Evolutionary conservation across 306 rosid species (phyloP), one percentile per base, ranked within the genome.

Genomic region (Alnus rubra): DNA sequence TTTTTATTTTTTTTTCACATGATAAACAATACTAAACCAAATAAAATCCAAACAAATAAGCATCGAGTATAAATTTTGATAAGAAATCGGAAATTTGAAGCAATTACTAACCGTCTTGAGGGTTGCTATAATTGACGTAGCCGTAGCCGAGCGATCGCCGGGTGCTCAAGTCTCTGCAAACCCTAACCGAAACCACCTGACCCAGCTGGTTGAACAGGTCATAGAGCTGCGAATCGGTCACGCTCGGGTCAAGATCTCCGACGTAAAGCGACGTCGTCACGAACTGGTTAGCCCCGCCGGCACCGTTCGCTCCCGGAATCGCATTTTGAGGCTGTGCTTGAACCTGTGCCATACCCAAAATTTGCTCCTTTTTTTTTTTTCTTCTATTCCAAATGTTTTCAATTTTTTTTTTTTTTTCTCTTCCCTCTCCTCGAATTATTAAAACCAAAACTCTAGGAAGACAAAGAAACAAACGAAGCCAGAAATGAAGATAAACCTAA

Each of bases 371-470:
- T 37, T 69, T 49, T 42, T 14, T 69, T 76, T 53, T 10, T 56
- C 9, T 23, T 2, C 3, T 8, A 28, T 74, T 78, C 68, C 16
- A 31, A 19, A 30, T 10, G 58, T 28, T 14, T 58, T 37, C 33
- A 28, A 23, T 19, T 53, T 47, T 56, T 33, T 65, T 75, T 84
- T 79, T 50, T 75, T 64, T 70, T 31, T 75, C 78, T 88, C 96
- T 89, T 91, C 97, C 97, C 99, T 88, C 99, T 91, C 99, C 97
- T 94, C 99, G 83, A 71, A 83, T 89, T 92, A 92, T 90, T 87
- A 82, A 80, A 80, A 70, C 71, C 49, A 76, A 69, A 76, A 88
- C 81, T 89, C 88, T 82, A 88, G 92, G 83, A 78, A 82, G 87
- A 85, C 52, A 49, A 10, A 49, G 52, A 86, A 72, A 71, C 65